Evolutionary conservation across 257 asterid genomes (phyloP).

Genomic region (Penstemon barbatus): DNA sequence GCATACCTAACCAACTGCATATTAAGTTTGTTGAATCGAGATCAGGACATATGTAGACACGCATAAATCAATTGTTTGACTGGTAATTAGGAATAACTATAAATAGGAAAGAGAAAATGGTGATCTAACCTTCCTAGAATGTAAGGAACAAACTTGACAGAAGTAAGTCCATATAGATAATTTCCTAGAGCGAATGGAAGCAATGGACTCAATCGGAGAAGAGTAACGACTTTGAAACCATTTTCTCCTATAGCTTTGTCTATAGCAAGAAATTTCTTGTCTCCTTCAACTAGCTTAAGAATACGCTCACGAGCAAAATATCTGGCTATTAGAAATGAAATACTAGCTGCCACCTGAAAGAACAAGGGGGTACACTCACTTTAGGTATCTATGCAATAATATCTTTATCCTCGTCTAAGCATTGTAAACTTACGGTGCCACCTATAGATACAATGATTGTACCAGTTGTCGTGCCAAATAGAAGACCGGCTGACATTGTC

Average conservation of each 20-base stretch:
- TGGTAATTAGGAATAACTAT: neutral
- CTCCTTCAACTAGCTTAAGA: constrained; percentile 94
- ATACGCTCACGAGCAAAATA: constrained; percentile 98
- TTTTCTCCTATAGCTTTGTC: constrained; percentile 98
- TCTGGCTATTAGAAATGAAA: constrained; percentile 91
- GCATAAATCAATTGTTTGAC: constrained; percentile 5
- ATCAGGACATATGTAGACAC: too few relatives aligned
- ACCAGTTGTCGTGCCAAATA: constrained; percentile 83
- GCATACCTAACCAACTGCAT: constrained; percentile 97
- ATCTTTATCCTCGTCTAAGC: neutral
- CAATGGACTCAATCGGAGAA: constrained; percentile 97
- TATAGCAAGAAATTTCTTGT: constrained; percentile 89
- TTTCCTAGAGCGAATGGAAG: constrained; percentile 96
- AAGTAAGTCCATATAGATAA: constrained; percentile 91
- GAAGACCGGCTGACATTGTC: constrained; percentile 97
- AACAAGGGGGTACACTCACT: constrained; percentile 14
- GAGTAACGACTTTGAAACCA: constrained; percentile 89
- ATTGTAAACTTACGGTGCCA: constrained; percentile 70
- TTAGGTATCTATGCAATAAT: constrained; percentile 22
- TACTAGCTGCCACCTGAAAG: constrained; percentile 87
- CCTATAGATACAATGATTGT: constrained; percentile 87
- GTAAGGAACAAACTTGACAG: constrained; percentile 87
- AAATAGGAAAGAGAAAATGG: constrained; percentile 1
- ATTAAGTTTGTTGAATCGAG: neutral
- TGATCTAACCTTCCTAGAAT: constrained; percentile 82